Evolutionary conservation across 1,284 basidiomycete genomes (phyloP).

Genomic region (Chondrostereum purpureum): DNA sequence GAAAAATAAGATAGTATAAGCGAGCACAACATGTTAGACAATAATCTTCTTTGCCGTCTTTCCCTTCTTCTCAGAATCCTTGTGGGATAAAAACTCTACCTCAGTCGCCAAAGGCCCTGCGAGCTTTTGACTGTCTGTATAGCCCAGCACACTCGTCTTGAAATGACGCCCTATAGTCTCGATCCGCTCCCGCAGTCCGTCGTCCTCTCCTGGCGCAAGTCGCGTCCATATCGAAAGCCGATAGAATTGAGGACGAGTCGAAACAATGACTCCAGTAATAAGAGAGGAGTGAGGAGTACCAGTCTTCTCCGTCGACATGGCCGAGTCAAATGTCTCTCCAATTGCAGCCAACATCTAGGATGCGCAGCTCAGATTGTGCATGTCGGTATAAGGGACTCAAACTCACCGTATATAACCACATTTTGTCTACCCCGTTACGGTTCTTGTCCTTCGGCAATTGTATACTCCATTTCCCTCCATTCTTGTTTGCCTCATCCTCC

Average conservation of each 20-base stretch:
- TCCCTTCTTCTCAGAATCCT: slow-evolving; percentile 93
- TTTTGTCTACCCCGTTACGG: slow-evolving; percentile 77
- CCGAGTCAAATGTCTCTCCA: slow-evolving; percentile 92
- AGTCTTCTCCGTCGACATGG: slow-evolving; percentile 47
- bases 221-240: slow-evolving; percentile 97
- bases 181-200: slow-evolving; percentile 63
- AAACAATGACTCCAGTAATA: slow-evolving; percentile 94
- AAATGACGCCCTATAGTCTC: slow-evolving; percentile 72
- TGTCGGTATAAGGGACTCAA: neutral
- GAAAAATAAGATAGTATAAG: slow-evolving; percentile 12
- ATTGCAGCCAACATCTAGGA: slow-evolving; percentile 94
- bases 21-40: slow-evolving; percentile 31
- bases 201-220: slow-evolving; percentile 61
- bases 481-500: slow-evolving; percentile 94
- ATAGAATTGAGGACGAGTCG: slow-evolving; percentile 92
- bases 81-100: slow-evolving; percentile 91
- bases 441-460: slow-evolving; percentile 97
- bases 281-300: slow-evolving; percentile 55
- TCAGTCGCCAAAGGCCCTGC: slow-evolving; percentile 83
- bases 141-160: slow-evolving; percentile 87
- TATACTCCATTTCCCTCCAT: slow-evolving; percentile 98
- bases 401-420: slow-evolving; percentile 95
- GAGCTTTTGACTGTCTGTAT: slow-evolving; percentile 66
- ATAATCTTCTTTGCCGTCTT: slow-evolving; percentile 76
- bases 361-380: slow-evolving; percentile 5